Evolutionary conservation across 495 filamentous ascomycete species (phyloP).

Genomic region (Lasiosphaeria miniovina): DNA sequence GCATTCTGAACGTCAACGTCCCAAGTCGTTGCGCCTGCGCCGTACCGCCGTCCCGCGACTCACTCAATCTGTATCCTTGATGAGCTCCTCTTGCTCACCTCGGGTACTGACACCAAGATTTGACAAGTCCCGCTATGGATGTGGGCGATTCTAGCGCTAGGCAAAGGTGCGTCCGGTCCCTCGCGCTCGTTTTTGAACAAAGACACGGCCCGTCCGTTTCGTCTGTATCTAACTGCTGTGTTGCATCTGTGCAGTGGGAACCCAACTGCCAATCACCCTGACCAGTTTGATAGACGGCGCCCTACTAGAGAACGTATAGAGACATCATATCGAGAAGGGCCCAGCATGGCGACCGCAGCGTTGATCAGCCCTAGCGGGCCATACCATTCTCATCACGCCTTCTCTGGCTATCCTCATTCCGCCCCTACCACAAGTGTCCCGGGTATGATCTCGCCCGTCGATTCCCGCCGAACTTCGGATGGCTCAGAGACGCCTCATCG

Average conservation of each 20-base stretch:
- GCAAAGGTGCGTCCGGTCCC: slow-evolving; percentile 39
- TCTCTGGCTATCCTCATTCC: slow-evolving; percentile 37
- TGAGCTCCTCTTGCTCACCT: slow-evolving; percentile 17
- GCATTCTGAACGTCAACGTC: neutral
- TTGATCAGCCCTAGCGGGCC: slow-evolving; percentile 45
- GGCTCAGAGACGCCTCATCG: slow-evolving; percentile 39
- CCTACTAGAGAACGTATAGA: slow-evolving; percentile 32
- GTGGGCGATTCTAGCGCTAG: slow-evolving; percentile 47
- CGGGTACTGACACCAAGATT: slow-evolving; percentile 13
- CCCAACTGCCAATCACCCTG: slow-evolving; percentile 30
- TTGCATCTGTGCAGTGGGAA: slow-evolving; percentile 25
- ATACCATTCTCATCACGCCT: slow-evolving; percentile 35
- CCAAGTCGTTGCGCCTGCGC: neutral
- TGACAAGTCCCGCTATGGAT: slow-evolving; percentile 48
- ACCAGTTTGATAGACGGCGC: slow-evolving; percentile 32
- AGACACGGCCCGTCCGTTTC: neutral
- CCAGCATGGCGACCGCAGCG: slow-evolving; percentile 47
- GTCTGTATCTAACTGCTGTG: slow-evolving; percentile 13
- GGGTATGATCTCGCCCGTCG: slow-evolving; percentile 46
- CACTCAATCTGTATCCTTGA: slow-evolving; percentile 6
- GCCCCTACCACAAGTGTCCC: slow-evolving; percentile 34
- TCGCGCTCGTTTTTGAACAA: neutral
- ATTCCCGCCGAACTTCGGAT: slow-evolving; percentile 41
- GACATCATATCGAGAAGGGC: slow-evolving; percentile 35
- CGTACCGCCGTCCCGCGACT: neutral